These are phyloP conservation scores for Porodaedalea pini DNA, from an alignment of 1,284 basidiomycete genomes.

Conservation along the genomic window DNA sequence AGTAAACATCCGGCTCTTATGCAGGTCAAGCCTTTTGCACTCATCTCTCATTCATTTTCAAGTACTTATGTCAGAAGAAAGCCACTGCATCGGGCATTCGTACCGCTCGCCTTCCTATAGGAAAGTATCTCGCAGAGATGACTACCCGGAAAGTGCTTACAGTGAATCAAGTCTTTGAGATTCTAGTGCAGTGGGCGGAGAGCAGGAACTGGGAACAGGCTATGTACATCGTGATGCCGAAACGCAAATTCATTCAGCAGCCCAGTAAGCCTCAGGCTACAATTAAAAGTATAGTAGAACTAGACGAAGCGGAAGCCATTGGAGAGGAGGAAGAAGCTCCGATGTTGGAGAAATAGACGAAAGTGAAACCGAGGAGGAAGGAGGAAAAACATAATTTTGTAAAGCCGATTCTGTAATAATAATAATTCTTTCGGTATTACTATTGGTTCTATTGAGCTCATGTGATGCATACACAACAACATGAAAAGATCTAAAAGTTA, in stretches of 20 bases:
- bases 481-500: background rate
- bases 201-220: constrained; percentile 80
- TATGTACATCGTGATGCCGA: constrained; percentile 82
- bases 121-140: constrained; percentile 77
- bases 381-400: no score
- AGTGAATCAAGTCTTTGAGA: constrained; percentile 96
- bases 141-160: constrained; percentile 94
- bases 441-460: background rate
- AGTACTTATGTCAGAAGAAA: constrained; percentile 90
- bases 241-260: constrained; percentile 71
- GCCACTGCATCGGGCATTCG: constrained; percentile 72
- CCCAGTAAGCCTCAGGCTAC: constrained; percentile 22
- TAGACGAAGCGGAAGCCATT: background rate
- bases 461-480: background rate
- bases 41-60: constrained; percentile 19
- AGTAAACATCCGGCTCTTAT: constrained; percentile 39
- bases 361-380: background rate
- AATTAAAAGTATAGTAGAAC: background rate
- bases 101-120: constrained; percentile 91
- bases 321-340: background rate
- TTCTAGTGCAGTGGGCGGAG: constrained; percentile 87
- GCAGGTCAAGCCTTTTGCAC: background rate
- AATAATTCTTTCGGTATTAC: no score
- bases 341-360: background rate
- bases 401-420: no score